phyloP scores from a whole-genome alignment of 495 filamentous ascomycete genomes.

The Hyaloscypha finlandica region DNA sequence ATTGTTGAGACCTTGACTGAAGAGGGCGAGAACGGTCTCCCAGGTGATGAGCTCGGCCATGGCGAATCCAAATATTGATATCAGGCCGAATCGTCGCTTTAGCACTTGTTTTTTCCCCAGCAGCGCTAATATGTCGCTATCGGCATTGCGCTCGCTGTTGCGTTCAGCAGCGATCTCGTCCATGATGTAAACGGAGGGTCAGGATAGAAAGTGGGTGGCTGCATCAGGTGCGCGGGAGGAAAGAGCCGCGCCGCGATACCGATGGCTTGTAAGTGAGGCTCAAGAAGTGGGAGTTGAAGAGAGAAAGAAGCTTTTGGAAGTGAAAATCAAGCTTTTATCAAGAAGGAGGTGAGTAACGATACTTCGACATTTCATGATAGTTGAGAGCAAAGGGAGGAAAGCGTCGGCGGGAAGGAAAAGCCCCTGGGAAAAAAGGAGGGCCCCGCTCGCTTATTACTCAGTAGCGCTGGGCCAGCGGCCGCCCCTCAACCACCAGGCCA shows the following conservation, averaged over 20 bases:
- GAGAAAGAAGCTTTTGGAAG: background rate
- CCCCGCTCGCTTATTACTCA: background rate
- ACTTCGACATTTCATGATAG: background rate
- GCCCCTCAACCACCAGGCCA: background rate
- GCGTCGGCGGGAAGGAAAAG: background rate
- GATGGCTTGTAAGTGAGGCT: background rate
- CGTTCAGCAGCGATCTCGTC: background rate
- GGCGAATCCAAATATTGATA: constrained; percentile 48
- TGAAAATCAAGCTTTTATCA: background rate
- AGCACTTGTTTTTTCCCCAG: constrained; percentile 56
- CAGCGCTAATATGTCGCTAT: constrained; percentile 45
- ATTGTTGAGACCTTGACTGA: constrained; percentile 33
- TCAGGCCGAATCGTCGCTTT: constrained; percentile 50
- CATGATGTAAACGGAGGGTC: background rate
- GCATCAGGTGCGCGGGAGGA: no score
- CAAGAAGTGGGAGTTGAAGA: background rate
- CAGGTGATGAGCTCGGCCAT: constrained; percentile 47
- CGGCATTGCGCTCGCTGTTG: constrained; percentile 23
- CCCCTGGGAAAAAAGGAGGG: background rate
- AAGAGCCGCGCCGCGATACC: no score
- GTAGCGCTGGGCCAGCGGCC: background rate
- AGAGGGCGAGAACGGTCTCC: constrained; percentile 36
- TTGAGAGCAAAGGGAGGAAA: background rate
- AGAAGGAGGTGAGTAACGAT: background rate
- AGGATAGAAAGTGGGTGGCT: background rate